Percentiles rank a stretch among this genome's conserved stretches.
phyloP scores from a whole-genome alignment of 2,329 filamentous ascomycete genomes.

The Lecanicillium sp. region DNA sequence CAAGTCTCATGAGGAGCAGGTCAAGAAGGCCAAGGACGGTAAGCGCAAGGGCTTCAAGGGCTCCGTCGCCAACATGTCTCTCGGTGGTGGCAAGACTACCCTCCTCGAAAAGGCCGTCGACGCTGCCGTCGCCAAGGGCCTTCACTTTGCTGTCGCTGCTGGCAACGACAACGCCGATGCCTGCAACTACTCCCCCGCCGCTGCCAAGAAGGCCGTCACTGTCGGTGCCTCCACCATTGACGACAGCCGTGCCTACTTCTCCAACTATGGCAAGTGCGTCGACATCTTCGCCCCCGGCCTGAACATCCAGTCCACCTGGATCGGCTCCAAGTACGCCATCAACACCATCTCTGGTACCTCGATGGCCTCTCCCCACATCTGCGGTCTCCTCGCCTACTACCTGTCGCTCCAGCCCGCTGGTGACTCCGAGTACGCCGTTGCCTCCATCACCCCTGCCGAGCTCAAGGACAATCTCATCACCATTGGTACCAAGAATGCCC shows the following conservation, averaged over 20 bases:
- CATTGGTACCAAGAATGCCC: conserved; percentile 71
- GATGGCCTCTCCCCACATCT: conserved; percentile 97
- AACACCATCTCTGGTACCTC: conserved; percentile 99
- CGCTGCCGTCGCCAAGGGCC: conserved; percentile 81
- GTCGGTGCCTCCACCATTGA: conserved; percentile 90
- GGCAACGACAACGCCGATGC: conserved; percentile 99
- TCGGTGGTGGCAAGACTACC: conserved; percentile 93
- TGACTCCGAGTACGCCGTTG: conserved; percentile 88
- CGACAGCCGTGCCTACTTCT: conserved; percentile 98
- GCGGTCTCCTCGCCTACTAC: conserved; percentile 94
- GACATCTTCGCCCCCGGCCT: conserved; percentile 98
- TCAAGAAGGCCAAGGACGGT: conserved; percentile 72
- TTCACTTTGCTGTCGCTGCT: conserved; percentile 97
- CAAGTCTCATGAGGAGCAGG: conserved; percentile 68
- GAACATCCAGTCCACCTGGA: conserved; percentile 98
- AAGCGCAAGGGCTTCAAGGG: conserved; percentile 98
- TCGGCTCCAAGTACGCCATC: conserved; percentile 88
- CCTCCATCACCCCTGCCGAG: conserved; percentile 84
- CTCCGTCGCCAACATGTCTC: conserved; percentile 97
- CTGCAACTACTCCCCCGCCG: conserved; percentile 97
- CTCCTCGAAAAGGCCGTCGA: conserved; percentile 90
- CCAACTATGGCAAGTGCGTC: conserved; percentile 99
- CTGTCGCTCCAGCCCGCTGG: conserved; percentile 87
- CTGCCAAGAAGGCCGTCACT: conserved; percentile 85
- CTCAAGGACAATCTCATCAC: conserved; percentile 84